Evolutionary conservation across 108 stramenopile species (phyloP).

Genomic region (Chaetoceros tenuissimus): DNA sequence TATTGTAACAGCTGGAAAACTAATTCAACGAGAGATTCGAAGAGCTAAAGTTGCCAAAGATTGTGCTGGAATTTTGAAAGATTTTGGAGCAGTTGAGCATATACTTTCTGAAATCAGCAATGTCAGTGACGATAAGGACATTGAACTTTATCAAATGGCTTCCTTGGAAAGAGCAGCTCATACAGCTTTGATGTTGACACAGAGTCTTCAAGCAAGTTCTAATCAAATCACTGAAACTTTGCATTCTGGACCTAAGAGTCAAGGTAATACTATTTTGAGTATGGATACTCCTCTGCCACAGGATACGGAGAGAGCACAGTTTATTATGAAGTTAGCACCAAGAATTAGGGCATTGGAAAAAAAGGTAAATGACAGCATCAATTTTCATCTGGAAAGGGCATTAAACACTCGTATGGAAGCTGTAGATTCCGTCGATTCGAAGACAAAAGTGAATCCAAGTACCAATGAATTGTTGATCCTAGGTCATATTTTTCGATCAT

Average conservation of each 20-base stretch:
- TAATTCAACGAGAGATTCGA: slow-evolving; percentile 34
- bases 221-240: slow-evolving; percentile 33
- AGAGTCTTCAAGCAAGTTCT: slow-evolving; percentile 57
- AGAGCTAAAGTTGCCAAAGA: slow-evolving; percentile 39
- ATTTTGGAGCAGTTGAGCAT: slow-evolving; percentile 58
- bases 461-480: slow-evolving; percentile 43
- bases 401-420: slow-evolving; percentile 28
- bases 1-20: slow-evolving; percentile 36
- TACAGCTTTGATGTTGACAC: slow-evolving; percentile 46
- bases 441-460: background rate
- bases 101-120: slow-evolving; percentile 3
- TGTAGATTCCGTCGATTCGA: background rate
- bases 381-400: slow-evolving; percentile 43
- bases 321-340: slow-evolving; percentile 73
- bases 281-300: slow-evolving; percentile 24
- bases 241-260: slow-evolving; percentile 26
- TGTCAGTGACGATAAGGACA: background rate
- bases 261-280: slow-evolving; percentile 15
- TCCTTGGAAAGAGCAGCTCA: slow-evolving; percentile 81
- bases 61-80: slow-evolving; percentile 58
- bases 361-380: slow-evolving; percentile 41
- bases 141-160: background rate
- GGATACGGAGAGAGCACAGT: slow-evolving; percentile 70
- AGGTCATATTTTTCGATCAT: slow-evolving; percentile 67
- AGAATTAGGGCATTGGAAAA: slow-evolving; percentile 74